Evolutionary conservation across 306 rosid species (phyloP), one percentile per base, ranked within the genome.

Genomic region (Pterocarpus santalinus): DNA sequence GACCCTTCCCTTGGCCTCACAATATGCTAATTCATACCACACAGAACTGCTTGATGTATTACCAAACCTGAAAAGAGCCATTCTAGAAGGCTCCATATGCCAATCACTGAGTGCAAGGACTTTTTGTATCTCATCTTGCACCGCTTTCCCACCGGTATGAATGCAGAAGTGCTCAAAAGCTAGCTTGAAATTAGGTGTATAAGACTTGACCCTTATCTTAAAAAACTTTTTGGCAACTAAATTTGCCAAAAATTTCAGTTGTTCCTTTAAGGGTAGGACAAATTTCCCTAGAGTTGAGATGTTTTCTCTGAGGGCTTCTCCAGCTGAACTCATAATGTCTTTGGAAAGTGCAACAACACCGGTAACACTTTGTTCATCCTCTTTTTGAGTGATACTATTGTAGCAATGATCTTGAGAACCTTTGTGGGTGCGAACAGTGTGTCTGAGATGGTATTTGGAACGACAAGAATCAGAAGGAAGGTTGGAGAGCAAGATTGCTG

Each of bases 401-500:
- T 46, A 79, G 34, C 70, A 58, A 46, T 30, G 38, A 1, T 79
- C 83, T 33, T 79, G 4, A 5, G 53, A 64, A 34, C 53, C 77
- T 38, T 16, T 16, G 8, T n/a, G 61, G 7, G 77, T 69, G 9
- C 77, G 63, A 1, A 69, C 32, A n/a, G 15, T 70, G 12, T 70
- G 64, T 7, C 35, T 58, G 7, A 69, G 58, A 28, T 44, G 53
- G 3, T 70, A 79, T 9, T 79, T 79, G 0, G 83, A 60, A 47
- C 53, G 34, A 4, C 1, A 0, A 0, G 6, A 39, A 34, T 72
- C 78, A 16, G 72, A 80, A 56, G 64, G 4, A 44, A 16, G 44
- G 39, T 67, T 72, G 3, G 83, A 80, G 66, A 80, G 83, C 22
- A 80, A 56, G 15, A 67, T 34, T 67, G 78, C 83, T 15, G 78